Percentiles rank a stretch among this genome's conserved stretches.
These are phyloP conservation scores for Saturnispora besseyi DNA, from an alignment of 805 yeast genomes.

Conservation along the genomic window DNA sequence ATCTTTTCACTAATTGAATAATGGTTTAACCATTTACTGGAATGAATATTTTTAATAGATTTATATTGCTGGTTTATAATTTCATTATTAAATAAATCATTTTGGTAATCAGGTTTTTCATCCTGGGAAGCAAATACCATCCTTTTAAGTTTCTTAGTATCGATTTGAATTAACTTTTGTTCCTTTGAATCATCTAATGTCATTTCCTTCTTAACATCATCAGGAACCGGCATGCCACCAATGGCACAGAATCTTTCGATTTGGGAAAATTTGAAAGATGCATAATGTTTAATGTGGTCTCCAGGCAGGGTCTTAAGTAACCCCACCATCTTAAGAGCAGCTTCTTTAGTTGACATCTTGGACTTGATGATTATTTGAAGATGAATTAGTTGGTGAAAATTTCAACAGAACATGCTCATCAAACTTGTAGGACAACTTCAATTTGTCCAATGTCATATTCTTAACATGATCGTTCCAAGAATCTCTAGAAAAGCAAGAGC, in stretches of 20 bases:
- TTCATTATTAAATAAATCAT: slow-evolving; percentile 43
- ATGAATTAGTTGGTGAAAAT: background rate
- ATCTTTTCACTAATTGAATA: slow-evolving; percentile 61
- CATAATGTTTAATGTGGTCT: slow-evolving; percentile 58
- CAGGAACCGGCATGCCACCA: slow-evolving; percentile 37
- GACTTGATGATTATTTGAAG: background rate
- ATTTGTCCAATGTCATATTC: background rate
- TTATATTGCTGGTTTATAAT: slow-evolving; percentile 44
- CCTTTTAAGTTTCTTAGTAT: slow-evolving; percentile 31
- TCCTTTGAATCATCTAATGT: slow-evolving; percentile 29
- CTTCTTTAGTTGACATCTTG: slow-evolving; percentile 9
- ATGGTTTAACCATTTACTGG: slow-evolving; percentile 53
- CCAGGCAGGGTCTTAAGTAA: slow-evolving; percentile 56
- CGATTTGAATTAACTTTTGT: slow-evolving; percentile 26
- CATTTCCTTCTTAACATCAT: slow-evolving; percentile 29
- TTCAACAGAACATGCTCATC: slow-evolving; percentile 1
- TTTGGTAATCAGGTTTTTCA: slow-evolving; percentile 33
- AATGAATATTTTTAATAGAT: slow-evolving; percentile 47
- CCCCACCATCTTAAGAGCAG: slow-evolving; percentile 46
- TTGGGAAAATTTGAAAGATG: slow-evolving; percentile 63
- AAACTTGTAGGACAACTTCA: background rate
- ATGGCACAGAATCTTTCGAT: slow-evolving; percentile 45
- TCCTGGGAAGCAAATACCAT: slow-evolving; percentile 30
- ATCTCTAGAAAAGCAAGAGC: background rate
- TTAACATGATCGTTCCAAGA: background rate